Percentiles rank a stretch among this genome's conserved stretches.
phyloP scores from a whole-genome alignment of 2,329 filamentous ascomycete species.

The Akanthomyces lecanii region DNA sequence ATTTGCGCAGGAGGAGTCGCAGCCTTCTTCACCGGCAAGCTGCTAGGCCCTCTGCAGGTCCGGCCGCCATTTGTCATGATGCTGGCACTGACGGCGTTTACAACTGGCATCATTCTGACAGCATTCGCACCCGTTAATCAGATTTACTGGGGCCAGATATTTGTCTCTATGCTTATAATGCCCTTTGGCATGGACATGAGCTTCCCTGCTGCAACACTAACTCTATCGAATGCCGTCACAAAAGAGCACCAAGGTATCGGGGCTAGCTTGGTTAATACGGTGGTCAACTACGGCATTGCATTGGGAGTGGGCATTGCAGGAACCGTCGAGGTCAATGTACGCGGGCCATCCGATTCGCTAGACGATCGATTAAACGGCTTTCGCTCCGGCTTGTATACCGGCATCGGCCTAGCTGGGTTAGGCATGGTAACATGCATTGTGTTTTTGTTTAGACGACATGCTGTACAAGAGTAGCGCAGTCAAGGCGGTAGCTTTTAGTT shows the following conservation, averaged over 20 bases:
- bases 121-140: slow-evolving; percentile 49
- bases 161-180: slow-evolving; percentile 54
- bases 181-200: slow-evolving; percentile 64
- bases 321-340: slow-evolving; percentile 50
- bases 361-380: slow-evolving; percentile 31
- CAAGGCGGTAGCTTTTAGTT: not conserved
- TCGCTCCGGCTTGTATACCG: slow-evolving; percentile 38
- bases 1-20: slow-evolving; percentile 42
- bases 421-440: slow-evolving; percentile 10
- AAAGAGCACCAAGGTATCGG: slow-evolving; percentile 44
- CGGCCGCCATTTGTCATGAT: slow-evolving; percentile 39
- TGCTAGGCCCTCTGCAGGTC: slow-evolving; percentile 36
- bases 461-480: not conserved
- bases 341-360: slow-evolving; percentile 22
- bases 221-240: slow-evolving; percentile 51
- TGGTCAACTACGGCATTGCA: slow-evolving; percentile 66
- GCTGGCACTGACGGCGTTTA: slow-evolving; percentile 41
- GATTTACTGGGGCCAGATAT: slow-evolving; percentile 61
- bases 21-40: slow-evolving; percentile 39
- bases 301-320: slow-evolving; percentile 63
- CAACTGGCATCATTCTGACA: slow-evolving; percentile 38
- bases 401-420: slow-evolving; percentile 33
- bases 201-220: slow-evolving; percentile 58
- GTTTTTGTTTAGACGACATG: slow-evolving; percentile 9
- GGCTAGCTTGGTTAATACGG: slow-evolving; percentile 55